Evolutionary conservation across 257 asterid species (phyloP), one percentile per base, ranked within the genome.

Genomic region (Capsicum chinense): DNA sequence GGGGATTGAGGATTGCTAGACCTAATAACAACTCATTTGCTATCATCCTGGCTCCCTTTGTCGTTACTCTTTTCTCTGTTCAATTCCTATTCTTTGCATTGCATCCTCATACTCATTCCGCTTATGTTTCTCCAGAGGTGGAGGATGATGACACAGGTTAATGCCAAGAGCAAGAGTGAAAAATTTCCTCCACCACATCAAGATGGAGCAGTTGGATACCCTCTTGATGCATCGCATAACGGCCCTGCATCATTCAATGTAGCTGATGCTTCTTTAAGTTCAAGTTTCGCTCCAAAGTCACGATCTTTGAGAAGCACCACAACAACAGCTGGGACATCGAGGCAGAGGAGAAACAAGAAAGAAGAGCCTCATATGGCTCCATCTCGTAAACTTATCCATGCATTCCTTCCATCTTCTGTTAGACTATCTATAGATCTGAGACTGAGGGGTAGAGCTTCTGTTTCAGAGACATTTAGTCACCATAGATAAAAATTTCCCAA

Each of bases 121-220:
- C 70, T 21, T 76, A 3, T 81, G 6, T 62, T 82, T 84, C 2
- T 89, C 79, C 95, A 95, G 98, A 90, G 94, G 88, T 85, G 93
- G 94, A 90, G 98, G 88, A 80, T 87, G n/a, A 87, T 91, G 92
- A 83, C 93, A 60, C 90, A 90, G 82, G 86, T 86, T 33, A 91
- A 89, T 81, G 89, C 88, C 39, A 92, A 91, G 94, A 90, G 96
- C 88, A 93, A 91, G 92, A 92, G 95, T 6, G 98, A 93, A 71
- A 95, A 93, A 85, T 95, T 95, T 80, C 98, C 98, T 54, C 98
- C 98, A 3, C 98, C 98, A 5, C 98, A 95, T 88, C 96, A 92
- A 66, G 98, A 95, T 64, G 98, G 97, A 48, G 89, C 92, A 71
- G 93, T 91, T 11, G 98, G 95, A 57, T 83, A 89, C 87, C 91